Evolutionary conservation across 352 stramenopile species (phyloP).

Genomic region (Bremia lactucae): DNA sequence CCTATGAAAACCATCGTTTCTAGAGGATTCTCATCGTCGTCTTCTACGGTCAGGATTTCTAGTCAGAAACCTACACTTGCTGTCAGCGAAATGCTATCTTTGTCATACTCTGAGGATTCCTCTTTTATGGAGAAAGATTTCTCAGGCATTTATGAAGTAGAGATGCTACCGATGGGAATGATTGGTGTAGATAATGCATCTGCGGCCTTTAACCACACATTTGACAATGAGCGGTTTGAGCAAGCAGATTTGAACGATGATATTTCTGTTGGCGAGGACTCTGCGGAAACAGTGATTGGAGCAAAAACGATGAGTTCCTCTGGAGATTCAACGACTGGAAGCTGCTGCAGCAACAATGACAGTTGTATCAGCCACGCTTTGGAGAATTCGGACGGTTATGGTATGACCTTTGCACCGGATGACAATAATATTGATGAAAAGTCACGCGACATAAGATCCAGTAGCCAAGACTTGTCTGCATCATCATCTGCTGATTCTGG

Average conservation of each 20-base stretch:
- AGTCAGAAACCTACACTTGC: conserved; percentile 3
- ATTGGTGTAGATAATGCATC: conserved; percentile 10
- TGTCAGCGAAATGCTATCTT: conserved; percentile 7
- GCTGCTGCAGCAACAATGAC: conserved; percentile 25
- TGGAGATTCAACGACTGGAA: conserved; percentile 35
- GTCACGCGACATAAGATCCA: conserved; percentile 17
- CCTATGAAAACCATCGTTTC: conserved; percentile 19
- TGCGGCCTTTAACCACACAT: conserved; percentile 11
- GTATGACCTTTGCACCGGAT: conserved; percentile 1
- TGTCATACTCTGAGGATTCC: conserved; percentile 18
- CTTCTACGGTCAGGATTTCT: conserved; percentile 15
- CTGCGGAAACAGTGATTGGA: conserved; percentile 14
- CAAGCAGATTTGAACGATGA: conserved; percentile 25
- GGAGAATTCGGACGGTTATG: conserved; percentile 10
- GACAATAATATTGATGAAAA: conserved; percentile 21
- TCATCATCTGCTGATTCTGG: conserved; percentile 42
- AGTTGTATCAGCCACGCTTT: conserved; percentile 10
- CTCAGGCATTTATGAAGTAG: conserved; percentile 18
- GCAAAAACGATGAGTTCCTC: conserved; percentile 28
- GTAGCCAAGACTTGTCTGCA: conserved; percentile 23
- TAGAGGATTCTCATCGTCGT: conserved; percentile 13
- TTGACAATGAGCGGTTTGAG: conserved; percentile 16
- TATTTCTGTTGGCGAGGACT: conserved; percentile 20
- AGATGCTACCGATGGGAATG: conserved; percentile 17
- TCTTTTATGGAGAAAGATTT: conserved; percentile 16